phyloP scores from a whole-genome alignment of 2,329 filamentous ascomycete genomes.

The Cryphonectria japonica region DNA sequence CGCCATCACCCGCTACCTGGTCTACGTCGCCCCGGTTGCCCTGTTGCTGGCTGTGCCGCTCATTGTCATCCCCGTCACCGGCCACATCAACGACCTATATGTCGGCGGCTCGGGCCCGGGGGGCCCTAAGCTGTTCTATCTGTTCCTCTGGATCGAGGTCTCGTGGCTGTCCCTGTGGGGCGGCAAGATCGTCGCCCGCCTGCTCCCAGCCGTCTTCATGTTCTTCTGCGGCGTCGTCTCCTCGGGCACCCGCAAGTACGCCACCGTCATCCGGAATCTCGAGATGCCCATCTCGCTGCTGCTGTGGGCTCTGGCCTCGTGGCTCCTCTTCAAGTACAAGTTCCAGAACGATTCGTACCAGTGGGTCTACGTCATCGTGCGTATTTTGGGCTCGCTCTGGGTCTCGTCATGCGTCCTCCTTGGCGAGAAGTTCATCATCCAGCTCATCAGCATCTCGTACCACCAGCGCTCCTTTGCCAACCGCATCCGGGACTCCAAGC shows the following conservation, averaged over 20 bases:
- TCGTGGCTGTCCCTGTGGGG: constrained; percentile 71
- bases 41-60: constrained; percentile 65
- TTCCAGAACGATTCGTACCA: constrained; percentile 47
- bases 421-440: constrained; percentile 77
- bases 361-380: constrained; percentile 64
- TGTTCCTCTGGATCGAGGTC: constrained; percentile 72
- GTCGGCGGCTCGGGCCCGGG: constrained; percentile 40
- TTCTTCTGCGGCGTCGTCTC: constrained; percentile 72
- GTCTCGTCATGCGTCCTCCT: constrained; percentile 73
- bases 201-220: constrained; percentile 66
- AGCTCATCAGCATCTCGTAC: constrained; percentile 83
- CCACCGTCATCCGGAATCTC: constrained; percentile 64
- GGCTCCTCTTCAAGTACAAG: constrained; percentile 64
- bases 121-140: constrained; percentile 53
- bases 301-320: constrained; percentile 67
- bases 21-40: constrained; percentile 69
- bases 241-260: constrained; percentile 72
- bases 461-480: constrained; percentile 82
- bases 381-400: constrained; percentile 68
- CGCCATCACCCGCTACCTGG: constrained; percentile 66
- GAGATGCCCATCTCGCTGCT: constrained; percentile 70
- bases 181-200: constrained; percentile 66
- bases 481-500: constrained; percentile 88
- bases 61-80: constrained; percentile 55
- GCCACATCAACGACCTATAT: constrained; percentile 42